Conservation (phyloP, 129 eudicot genomes). For the Tanacetum coccineum region DNA sequence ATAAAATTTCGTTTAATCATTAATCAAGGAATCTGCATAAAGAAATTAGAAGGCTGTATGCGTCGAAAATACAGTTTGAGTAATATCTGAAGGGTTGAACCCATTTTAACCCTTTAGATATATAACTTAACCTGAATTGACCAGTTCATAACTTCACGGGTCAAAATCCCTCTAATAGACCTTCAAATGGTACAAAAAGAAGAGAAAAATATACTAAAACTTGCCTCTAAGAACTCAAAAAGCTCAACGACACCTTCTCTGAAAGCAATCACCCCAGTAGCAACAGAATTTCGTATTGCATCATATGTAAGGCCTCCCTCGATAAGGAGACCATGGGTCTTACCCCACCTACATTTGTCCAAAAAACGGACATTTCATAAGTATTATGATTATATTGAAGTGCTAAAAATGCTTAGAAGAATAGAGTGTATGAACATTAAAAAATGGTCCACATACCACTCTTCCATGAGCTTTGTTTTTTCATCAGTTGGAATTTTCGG, state of each 20-base stretch:
- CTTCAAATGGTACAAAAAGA: background rate
- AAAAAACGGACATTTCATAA: background rate
- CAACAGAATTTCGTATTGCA: constrained; percentile 72
- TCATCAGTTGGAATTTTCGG: constrained; percentile 66
- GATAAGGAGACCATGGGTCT: constrained; percentile 78
- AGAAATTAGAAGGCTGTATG: background rate
- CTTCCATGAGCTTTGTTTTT: constrained; percentile 90
- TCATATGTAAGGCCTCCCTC: constrained; percentile 84
- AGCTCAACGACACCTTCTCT: constrained; percentile 80
- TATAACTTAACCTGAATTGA: too few species aligned
- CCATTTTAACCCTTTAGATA: too few species aligned
- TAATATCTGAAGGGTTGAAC: too few species aligned
- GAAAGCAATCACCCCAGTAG: constrained; percentile 56
- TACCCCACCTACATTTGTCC: constrained; percentile 63
- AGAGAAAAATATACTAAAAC: constrained; percentile 1
- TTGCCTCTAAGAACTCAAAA: constrained; percentile 79
- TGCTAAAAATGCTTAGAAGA: background rate
- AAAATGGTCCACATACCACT: constrained; percentile 48
- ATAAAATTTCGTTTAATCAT: too few species aligned
- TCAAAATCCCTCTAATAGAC: background rate
- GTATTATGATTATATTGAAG: background rate
- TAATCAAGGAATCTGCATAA: too few species aligned
- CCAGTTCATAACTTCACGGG: too few species aligned
- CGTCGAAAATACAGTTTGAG: too few species aligned
- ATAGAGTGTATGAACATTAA: background rate